Evolutionary conservation across 352 stramenopile species (phyloP).

Genomic region (Pythium angustatum): DNA sequence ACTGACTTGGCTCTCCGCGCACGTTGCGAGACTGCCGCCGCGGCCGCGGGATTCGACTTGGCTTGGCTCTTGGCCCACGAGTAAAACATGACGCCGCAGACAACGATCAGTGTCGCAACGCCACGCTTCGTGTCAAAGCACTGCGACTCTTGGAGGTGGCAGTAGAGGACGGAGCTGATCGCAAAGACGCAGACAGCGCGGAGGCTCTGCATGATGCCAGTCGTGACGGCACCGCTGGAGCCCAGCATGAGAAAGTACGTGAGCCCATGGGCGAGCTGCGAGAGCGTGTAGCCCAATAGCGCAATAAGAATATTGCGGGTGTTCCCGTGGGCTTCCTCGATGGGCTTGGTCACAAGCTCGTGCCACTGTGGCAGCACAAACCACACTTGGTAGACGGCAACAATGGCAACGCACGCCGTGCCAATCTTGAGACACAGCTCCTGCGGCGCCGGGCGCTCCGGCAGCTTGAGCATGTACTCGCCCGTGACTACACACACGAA

Average conservation of each 20-base stretch:
- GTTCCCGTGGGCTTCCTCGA: constrained; percentile 72
- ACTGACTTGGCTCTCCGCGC: constrained; percentile 18
- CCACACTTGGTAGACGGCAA: constrained; percentile 76
- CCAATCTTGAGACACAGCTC: constrained; percentile 84
- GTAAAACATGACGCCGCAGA: constrained; percentile 84
- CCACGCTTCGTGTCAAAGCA: constrained; percentile 85
- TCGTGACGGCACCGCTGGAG: constrained; percentile 80
- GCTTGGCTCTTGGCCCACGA: constrained; percentile 81
- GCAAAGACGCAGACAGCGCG: constrained; percentile 84
- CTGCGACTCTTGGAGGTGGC: constrained; percentile 81
- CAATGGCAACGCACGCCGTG: constrained; percentile 65
- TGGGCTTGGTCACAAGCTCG: constrained; percentile 70
- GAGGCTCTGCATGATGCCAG: constrained; percentile 87
- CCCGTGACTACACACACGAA: constrained; percentile 46
- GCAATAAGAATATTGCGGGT: constrained; percentile 59
- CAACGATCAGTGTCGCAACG: constrained; percentile 77
- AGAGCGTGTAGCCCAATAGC: constrained; percentile 73
- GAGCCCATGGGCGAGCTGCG: constrained; percentile 76
- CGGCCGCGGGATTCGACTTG: constrained; percentile 16
- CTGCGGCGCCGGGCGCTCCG: constrained; percentile 67
- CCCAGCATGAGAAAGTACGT: constrained; percentile 87
- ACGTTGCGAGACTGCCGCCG: not conserved
- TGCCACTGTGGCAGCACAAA: constrained; percentile 82
- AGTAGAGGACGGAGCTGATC: constrained; percentile 85
- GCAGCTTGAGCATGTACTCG: constrained; percentile 82